Base-by-base conservation (phyloP, 768 basidiomycete genomes). In the Rhodotorula babjevae region DNA sequence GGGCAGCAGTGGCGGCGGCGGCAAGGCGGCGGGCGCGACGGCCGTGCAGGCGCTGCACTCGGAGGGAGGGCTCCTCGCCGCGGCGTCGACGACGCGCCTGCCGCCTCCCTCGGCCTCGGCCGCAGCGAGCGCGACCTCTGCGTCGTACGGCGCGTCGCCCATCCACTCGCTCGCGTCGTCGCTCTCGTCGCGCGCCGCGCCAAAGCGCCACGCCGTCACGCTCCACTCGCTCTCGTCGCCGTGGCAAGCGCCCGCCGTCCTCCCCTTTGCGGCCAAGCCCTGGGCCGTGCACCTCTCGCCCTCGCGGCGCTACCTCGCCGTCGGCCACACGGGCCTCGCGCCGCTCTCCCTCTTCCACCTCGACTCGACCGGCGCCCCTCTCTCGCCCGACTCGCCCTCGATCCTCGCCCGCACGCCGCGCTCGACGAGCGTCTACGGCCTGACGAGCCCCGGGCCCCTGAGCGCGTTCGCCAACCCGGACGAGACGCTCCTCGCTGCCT, bases 241-340 rank as follows among this genome's bases (percentile, higher is more conserved):
- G 27, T 70, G 69, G 69, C 10, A 47, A 15, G 5, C 59, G 3
- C 42, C 69, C 12, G 3, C 14, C 4, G 27, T 44, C 25, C 31
- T 66, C 42, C 55, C 64, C 2, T 56, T 71, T 44, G 14, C 52
- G 14, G 23, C 60, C 53, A 72, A 67, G 47, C 66, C 71, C 7
- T 72, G 71, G 71, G 33, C 46, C 12, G 57, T 72, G 27, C 71
- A 63, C 47, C 49, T 72, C 56, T 31, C 49, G 21, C 66, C 71
- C 2, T 44, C 50, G 0, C 16, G 29, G 31, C 3, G 29, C 11
- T 72, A 65, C 66, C 61, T 72, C 44, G 71, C 66, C 29, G 63
- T 72, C 25, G 71, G 71, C 7, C 61, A 72, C 25, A 67, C 36
- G n/a, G 61, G 61, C 11, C 59, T 57, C 1, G 6, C 47, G 0